Evolutionary conservation across 2,329 filamentous ascomycete species (phyloP).

Genomic region (Microcera coccophila): DNA sequence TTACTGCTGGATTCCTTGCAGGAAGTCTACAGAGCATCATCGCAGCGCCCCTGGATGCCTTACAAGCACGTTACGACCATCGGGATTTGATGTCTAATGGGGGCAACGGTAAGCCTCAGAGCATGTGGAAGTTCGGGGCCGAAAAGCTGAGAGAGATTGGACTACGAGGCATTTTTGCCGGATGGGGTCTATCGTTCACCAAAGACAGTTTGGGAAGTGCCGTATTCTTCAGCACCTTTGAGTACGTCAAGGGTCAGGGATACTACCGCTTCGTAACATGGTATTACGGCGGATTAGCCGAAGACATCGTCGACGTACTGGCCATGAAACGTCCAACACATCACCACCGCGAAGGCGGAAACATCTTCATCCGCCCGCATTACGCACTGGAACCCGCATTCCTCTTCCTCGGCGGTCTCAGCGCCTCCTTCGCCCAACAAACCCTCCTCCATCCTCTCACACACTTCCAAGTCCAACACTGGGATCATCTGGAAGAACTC

Average conservation of each 20-base stretch:
- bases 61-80: conserved; percentile 69
- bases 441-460: conserved; percentile 66
- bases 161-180: conserved; percentile 67
- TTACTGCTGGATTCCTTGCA: conserved; percentile 66
- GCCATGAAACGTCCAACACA: conserved; percentile 42
- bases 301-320: conserved; percentile 48
- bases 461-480: conserved; percentile 68
- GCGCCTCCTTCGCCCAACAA: conserved; percentile 66
- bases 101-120: conserved; percentile 45
- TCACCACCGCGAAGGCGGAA: conserved; percentile 26
- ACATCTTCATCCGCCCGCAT: conserved; percentile 62
- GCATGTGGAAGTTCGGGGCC: conserved; percentile 69
- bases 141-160: conserved; percentile 67
- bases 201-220: conserved; percentile 69
- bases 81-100: conserved; percentile 43
- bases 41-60: conserved; percentile 70
- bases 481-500: conserved; percentile 67
- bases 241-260: conserved; percentile 70
- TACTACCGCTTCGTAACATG: conserved; percentile 67
- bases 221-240: conserved; percentile 71
- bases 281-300: conserved; percentile 61
- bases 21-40: conserved; percentile 67
- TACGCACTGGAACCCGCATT: conserved; percentile 73
- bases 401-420: conserved; percentile 63
- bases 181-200: conserved; percentile 63